phyloP scores from a whole-genome alignment of 2,329 filamentous ascomycete genomes.

The Aspergillus puulaauensis region DNA sequence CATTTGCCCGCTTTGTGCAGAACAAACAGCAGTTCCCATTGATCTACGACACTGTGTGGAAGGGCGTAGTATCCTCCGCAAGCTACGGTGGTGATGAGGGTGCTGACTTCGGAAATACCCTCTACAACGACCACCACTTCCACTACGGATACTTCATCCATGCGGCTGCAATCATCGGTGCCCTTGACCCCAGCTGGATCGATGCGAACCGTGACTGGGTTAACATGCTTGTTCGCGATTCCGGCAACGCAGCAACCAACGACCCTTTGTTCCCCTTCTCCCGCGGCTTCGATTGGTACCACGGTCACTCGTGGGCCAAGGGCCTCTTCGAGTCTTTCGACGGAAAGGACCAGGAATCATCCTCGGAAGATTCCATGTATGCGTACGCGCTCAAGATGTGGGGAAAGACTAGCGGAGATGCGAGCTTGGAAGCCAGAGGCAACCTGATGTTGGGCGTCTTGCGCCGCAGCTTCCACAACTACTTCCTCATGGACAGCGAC shows the following conservation, averaged over 20 bases:
- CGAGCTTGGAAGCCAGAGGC: conserved; percentile 75
- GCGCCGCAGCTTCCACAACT: conserved; percentile 69
- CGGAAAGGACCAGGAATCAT: conserved; percentile 68
- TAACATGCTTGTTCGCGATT: conserved; percentile 80
- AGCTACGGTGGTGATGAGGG: conserved; percentile 68
- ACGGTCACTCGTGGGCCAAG: conserved; percentile 90
- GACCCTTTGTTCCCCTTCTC: conserved; percentile 80
- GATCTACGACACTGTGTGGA: conserved; percentile 64
- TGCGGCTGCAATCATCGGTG: conserved; percentile 76
- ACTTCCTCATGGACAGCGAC: conserved; percentile 74
- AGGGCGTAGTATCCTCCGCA: conserved; percentile 74
- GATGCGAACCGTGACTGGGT: conserved; percentile 73
- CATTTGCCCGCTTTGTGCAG: conserved; percentile 64
- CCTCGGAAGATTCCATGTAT: conserved; percentile 85
- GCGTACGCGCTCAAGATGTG: conserved; percentile 91
- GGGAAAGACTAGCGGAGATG: conserved; percentile 75
- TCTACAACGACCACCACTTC: conserved; percentile 67
- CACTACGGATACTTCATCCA: conserved; percentile 85
- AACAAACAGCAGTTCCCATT: conserved; percentile 67
- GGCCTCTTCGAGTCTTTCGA: conserved; percentile 54
- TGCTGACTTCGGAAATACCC: conserved; percentile 84
- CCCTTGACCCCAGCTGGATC: conserved; percentile 75
- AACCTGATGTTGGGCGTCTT: conserved; percentile 83
- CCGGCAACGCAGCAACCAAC: conserved; percentile 68
- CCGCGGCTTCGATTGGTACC: conserved; percentile 87